phyloP scores from a whole-genome alignment of 345 rosid genomes.

The Aquilaria yunnanensis region DNA sequence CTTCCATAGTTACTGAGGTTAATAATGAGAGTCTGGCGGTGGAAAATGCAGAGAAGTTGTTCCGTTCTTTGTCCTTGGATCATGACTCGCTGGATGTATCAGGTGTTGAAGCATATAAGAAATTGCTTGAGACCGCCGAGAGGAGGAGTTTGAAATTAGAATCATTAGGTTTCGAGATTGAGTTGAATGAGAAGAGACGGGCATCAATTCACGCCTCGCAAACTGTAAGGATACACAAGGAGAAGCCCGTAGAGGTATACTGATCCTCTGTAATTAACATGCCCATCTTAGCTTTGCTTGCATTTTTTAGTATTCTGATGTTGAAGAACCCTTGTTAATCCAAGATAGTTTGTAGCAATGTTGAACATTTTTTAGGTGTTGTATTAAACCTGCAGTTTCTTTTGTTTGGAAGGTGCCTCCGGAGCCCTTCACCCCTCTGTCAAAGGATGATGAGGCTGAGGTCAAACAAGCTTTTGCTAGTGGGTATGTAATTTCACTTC shows the following conservation, averaged over 20 bases:
- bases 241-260: conserved; percentile 34
- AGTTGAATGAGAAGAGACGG: conserved; percentile 40
- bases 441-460: conserved; percentile 61
- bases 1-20: conserved; percentile 37
- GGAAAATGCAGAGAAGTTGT: conserved; percentile 37
- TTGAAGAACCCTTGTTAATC: not conserved
- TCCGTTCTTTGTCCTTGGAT: conserved; percentile 37
- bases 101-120: conserved; percentile 51
- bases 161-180: conserved; percentile 50
- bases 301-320: not conserved
- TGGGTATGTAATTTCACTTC: conserved; percentile 34
- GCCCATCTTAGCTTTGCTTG: not conserved
- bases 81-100: conserved; percentile 22
- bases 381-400: too few species aligned
- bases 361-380: too few species aligned
- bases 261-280: not conserved
- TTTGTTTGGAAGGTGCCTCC: conserved; percentile 40
- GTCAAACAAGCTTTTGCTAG: conserved; percentile 46
- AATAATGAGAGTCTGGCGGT: conserved; percentile 27
- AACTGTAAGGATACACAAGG: conserved; percentile 36
- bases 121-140: conserved; percentile 49
- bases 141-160: conserved; percentile 40
- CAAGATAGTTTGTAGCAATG: not conserved
- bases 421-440: conserved; percentile 68
- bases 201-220: conserved; percentile 30